Evolutionary conservation across 108 stramenopile species (phyloP).

Genomic region (Pseudonitzschia multiseries): DNA sequence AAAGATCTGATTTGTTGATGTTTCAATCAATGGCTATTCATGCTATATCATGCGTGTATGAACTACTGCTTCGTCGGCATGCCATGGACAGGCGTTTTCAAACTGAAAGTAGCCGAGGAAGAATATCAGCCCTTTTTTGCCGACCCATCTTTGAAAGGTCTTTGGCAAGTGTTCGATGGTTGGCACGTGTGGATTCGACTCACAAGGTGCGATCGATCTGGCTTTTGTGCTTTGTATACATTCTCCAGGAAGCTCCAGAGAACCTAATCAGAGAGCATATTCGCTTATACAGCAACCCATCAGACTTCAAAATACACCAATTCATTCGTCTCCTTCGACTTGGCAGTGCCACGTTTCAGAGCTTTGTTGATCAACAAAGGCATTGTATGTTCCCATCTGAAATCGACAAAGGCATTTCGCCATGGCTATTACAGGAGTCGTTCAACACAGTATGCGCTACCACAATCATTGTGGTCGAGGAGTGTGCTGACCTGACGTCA

Average conservation of each 20-base stretch:
- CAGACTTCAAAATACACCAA: constrained; percentile 56
- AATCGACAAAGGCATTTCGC: constrained; percentile 42
- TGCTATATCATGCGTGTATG: constrained; percentile 66
- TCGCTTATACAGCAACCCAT: constrained; percentile 49
- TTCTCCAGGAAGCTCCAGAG: constrained; percentile 86
- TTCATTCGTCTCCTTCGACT: constrained; percentile 69
- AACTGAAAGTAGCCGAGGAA: constrained; percentile 48
- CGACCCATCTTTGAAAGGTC: constrained; percentile 53
- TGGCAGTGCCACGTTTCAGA: constrained; percentile 68
- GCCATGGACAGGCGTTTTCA: constrained; percentile 81
- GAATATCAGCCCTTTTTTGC: constrained; percentile 71
- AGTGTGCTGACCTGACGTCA: constrained; percentile 54
- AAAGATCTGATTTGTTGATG: constrained; percentile 60
- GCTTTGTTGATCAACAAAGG: constrained; percentile 52
- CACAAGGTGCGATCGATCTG: constrained; percentile 74
- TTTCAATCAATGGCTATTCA: constrained; percentile 82
- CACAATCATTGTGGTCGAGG: constrained; percentile 72
- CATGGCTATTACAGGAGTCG: constrained; percentile 80
- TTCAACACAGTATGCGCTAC: constrained; percentile 87
- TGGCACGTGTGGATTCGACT: constrained; percentile 74
- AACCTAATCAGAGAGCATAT: constrained; percentile 57
- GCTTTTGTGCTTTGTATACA: constrained; percentile 72
- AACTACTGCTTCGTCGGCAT: constrained; percentile 76
- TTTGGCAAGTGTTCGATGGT: constrained; percentile 50
- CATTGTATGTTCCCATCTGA: constrained; percentile 38